Percentiles rank a stretch among this genome's conserved stretches.
phyloP scores from a whole-genome alignment of 768 basidiomycete genomes.

The Trichaptum fuscoviolaceum region DNA sequence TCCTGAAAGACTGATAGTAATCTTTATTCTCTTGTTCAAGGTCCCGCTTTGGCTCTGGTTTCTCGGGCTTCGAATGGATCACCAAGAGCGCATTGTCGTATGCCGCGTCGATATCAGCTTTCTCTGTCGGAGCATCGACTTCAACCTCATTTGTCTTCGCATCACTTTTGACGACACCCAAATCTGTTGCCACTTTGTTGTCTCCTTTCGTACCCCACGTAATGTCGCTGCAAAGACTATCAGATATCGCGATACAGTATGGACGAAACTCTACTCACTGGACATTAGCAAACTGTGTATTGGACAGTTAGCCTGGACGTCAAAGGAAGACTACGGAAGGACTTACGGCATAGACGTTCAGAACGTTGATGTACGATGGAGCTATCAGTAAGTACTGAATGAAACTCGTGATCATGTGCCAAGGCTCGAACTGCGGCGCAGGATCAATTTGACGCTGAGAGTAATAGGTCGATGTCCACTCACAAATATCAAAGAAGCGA shows the following conservation, averaged over 20 bases:
- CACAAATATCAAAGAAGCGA: slow-evolving; percentile 81
- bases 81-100: slow-evolving; percentile 91
- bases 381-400: slow-evolving; percentile 89
- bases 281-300: slow-evolving; percentile 69
- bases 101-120: slow-evolving; percentile 83
- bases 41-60: slow-evolving; percentile 61
- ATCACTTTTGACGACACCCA: slow-evolving; percentile 70
- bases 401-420: slow-evolving; percentile 98
- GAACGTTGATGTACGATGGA: slow-evolving; percentile 88
- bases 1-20: slow-evolving; percentile 85
- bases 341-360: slow-evolving; percentile 83
- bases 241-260: slow-evolving; percentile 1
- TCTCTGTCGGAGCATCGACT: slow-evolving; percentile 76
- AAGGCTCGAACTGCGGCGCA: slow-evolving; percentile 78
- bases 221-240: slow-evolving; percentile 50
- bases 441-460: not conserved
- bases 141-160: slow-evolving; percentile 78
- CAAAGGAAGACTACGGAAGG: slow-evolving; percentile 1
- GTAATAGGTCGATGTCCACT: slow-evolving; percentile 27
- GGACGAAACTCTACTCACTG: slow-evolving; percentile 34
- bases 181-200: slow-evolving; percentile 78
- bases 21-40: slow-evolving; percentile 67
- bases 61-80: slow-evolving; percentile 71
- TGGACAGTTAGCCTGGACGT: slow-evolving; percentile 4
- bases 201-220: slow-evolving; percentile 97